Base-by-base conservation (phyloP, 441 rosid species). In the Adansonia rubrostipa region DNA sequence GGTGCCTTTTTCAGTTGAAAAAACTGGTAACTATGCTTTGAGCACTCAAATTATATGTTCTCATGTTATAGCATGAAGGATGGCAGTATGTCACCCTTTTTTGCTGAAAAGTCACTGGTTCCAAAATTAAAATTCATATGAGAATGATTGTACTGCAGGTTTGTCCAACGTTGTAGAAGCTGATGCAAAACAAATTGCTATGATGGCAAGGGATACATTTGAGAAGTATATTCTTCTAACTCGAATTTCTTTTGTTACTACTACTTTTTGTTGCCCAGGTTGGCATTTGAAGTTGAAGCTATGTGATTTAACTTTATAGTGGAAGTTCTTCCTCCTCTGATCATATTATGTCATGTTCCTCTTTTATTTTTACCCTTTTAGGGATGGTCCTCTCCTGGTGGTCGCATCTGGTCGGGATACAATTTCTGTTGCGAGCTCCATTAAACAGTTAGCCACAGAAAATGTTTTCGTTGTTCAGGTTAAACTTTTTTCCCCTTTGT, bases 391-490 rank as follows among this genome's bases (percentile, higher is more conserved):
- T 22, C 65, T 89, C 67, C 80, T 91, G 89, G 88, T 91, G 67
- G 85, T 91, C 74, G 93, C 93, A 72, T 91, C 91, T 68, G 95
- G 95, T 65, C 71, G 83, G 72, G 92, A 89, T 81, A 91, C 92
- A 68, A 80, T 89, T 63, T 66, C 84, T n/a, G 83, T 86, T 72
- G 85, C 89, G 48, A 91, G 90, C 87, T 85, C 88, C 77, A 86
- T 91, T 75, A 91, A 87, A 84, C 85, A 81, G 85, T 82, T 89
- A 76, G 92, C 95, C 82, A 83, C 69, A 20, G 91, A 87, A 48
- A 78, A 80, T 78, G 92, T 89, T 79, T 91, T 91, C 82, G 89
- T 88, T 79, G 86, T 91, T 79, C 95, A 89, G 91, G 95, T 88
- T 81, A 74, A 79, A 74, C 58, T 81, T 76, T 64, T 17, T 22